Conservation (phyloP, 2,329 filamentous ascomycete species). For the Elsinoe perseae region DNA sequence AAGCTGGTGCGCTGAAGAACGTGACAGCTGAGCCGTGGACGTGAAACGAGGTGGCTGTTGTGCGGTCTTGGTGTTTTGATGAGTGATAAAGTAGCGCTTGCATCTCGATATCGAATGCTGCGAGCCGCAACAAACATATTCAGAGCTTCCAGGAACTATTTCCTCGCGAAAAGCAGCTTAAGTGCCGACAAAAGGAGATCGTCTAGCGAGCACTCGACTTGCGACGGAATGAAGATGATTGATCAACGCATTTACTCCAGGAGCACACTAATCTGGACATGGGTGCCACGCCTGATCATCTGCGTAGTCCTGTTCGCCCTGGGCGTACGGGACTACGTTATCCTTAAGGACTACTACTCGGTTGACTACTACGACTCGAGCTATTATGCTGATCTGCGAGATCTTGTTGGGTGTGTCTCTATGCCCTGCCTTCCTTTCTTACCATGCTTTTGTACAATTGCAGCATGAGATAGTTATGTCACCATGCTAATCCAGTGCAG, state of each 20-base stretch:
- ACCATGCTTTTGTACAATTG: too few relatives aligned
- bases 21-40: too few relatives aligned
- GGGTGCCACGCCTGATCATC: neutral
- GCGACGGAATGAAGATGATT: too few relatives aligned
- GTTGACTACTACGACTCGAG: neutral
- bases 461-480: too few relatives aligned
- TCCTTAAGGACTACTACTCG: neutral
- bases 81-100: too few relatives aligned
- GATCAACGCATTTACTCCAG: neutral
- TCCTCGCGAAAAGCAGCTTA: too few relatives aligned
- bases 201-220: too few relatives aligned
- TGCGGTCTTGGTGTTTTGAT: too few relatives aligned
- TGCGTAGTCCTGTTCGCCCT: constrained; percentile 3
- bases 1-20: neutral
- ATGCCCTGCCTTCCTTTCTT: neutral
- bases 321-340: constrained; percentile 3
- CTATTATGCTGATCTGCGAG: neutral
- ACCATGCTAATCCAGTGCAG: constrained; percentile 15
- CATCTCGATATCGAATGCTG: too few relatives aligned
- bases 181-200: too few relatives aligned
- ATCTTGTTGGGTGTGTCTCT: neutral
- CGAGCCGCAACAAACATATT: too few relatives aligned
- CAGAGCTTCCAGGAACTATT: too few relatives aligned
- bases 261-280: neutral
- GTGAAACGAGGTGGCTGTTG: neutral